Base-by-base conservation (phyloP, 2,329 filamentous ascomycete genomes). In the Neurospora sp. region DNA sequence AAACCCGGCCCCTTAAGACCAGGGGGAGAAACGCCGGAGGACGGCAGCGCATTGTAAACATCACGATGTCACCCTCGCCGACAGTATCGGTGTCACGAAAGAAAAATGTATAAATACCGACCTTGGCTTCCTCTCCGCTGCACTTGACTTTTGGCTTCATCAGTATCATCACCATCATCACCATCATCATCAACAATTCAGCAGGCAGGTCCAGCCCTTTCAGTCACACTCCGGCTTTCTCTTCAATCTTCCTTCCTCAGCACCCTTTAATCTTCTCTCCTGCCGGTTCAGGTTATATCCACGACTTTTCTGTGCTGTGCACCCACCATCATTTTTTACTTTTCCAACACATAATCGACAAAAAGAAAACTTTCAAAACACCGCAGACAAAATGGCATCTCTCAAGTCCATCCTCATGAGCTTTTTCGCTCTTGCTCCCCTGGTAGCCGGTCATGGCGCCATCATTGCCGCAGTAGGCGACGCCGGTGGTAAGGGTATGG, bases 391-490 rank as follows among this genome's bases (percentile, higher is more conserved):
- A 36, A 81, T 80, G 76, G 73, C 75, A 69, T 72, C 72, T 46
- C 71, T 78, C 76, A 80, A 79, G 73, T 73, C 73, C 67, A 62
- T 79, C 28, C 17, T 13, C 52, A 62, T 62, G 52, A 62, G 52
- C 52, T 13, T 62, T 71, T 38, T 82, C 71, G 72, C 80, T 73
- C 78, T 87, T 76, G 80, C 83, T 76, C 80, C 87, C 78, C 83
- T 90, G 68, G 87, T 86, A 73, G 82, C 86, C 73, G 87, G 85
- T 76, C 89, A 91, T 82, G 83, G 84, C 71, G 87, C 85, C 74
- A 89, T 91, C 79, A 83, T 85, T 75, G 79, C 79, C 67, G 88
- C 88, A 39, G 82, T 82, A 46, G 88, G 88, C 71, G 81, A 90
- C 74, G 81, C 81, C 38, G 87, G 88, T 67, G 87, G 88, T 72